These are phyloP conservation scores for Typha latifolia DNA, from an alignment of 176 grass and related monocot genomes.

Conservation along the genomic window DNA sequence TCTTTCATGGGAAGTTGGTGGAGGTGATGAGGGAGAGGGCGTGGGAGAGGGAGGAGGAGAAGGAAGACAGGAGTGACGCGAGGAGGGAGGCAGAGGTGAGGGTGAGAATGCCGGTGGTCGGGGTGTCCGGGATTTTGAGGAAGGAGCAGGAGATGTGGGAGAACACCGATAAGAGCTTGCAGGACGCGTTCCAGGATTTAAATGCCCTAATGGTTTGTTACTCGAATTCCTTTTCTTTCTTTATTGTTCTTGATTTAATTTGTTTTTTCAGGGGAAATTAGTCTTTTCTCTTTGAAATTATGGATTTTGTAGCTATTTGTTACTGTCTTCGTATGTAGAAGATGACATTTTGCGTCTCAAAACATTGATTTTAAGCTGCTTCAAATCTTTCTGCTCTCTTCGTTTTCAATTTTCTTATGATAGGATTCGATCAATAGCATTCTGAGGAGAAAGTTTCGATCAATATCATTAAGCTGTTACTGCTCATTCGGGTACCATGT, in stretches of 20 bases:
- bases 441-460: too few relatives aligned
- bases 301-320: too few relatives aligned
- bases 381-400: too few relatives aligned
- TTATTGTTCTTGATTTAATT: not conserved
- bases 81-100: conserved; percentile 29
- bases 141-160: conserved; percentile 97
- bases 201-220: conserved; percentile 87
- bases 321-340: too few relatives aligned
- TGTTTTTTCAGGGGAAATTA: not conserved
- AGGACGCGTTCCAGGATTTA: conserved; percentile 98
- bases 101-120: conserved; percentile 73
- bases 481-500: too few relatives aligned
- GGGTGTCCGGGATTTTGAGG: conserved; percentile 80
- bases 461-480: too few relatives aligned
- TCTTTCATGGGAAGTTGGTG: conserved; percentile 73
- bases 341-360: too few relatives aligned
- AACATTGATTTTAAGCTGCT: too few relatives aligned
- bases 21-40: conserved; percentile 65
- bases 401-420: too few relatives aligned
- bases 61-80: conserved; percentile 12
- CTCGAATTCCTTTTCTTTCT: not conserved
- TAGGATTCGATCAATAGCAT: too few relatives aligned
- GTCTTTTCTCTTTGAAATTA: too few relatives aligned
- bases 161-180: conserved; percentile 84
- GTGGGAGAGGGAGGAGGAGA: conserved; percentile 44